Evolutionary conservation across 768 basidiomycete genomes (phyloP).

Genomic region (Boletus speciosus): DNA sequence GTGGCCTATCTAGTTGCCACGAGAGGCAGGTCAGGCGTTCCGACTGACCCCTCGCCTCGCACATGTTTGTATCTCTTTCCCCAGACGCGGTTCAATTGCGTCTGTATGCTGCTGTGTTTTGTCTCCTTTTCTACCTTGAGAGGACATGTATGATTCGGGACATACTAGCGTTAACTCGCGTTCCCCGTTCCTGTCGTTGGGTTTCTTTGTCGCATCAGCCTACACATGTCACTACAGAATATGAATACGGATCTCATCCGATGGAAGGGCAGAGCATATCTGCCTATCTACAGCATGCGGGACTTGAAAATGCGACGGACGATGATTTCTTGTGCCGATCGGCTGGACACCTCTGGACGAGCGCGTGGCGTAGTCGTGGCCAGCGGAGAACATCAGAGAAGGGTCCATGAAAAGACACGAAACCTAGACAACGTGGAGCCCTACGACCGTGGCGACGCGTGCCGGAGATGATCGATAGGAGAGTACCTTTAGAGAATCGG

Average conservation of each 20-base stretch:
- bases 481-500: not conserved
- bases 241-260: slow-evolving; percentile 7
- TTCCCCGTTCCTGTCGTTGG: not conserved
- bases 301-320: not conserved
- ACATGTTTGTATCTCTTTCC: not conserved
- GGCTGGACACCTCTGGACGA: not conserved
- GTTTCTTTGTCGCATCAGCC: not conserved
- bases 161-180: slow-evolving; percentile 3
- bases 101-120: slow-evolving; percentile 1
- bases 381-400: slow-evolving; percentile 3
- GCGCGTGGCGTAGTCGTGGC: not conserved
- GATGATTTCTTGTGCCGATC: not conserved
- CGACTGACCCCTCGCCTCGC: not conserved
- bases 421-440: not conserved
- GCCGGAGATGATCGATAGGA: not conserved
- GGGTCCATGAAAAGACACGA: not conserved
- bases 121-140: not conserved
- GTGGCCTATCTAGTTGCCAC: slow-evolving; percentile 8
- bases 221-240: slow-evolving; percentile 1
- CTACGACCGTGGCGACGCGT: not conserved
- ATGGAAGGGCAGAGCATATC: not conserved
- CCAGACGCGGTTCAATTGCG: not conserved
- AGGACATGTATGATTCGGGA: slow-evolving; percentile 10
- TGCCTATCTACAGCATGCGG: not conserved
- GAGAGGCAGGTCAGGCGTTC: slow-evolving; percentile 3